A percentile compares a stretch with the other conserved stretches of the same genome.
Evolutionary conservation across 129 eudicot genomes (phyloP).

Genomic region (Saussurea involucrata): DNA sequence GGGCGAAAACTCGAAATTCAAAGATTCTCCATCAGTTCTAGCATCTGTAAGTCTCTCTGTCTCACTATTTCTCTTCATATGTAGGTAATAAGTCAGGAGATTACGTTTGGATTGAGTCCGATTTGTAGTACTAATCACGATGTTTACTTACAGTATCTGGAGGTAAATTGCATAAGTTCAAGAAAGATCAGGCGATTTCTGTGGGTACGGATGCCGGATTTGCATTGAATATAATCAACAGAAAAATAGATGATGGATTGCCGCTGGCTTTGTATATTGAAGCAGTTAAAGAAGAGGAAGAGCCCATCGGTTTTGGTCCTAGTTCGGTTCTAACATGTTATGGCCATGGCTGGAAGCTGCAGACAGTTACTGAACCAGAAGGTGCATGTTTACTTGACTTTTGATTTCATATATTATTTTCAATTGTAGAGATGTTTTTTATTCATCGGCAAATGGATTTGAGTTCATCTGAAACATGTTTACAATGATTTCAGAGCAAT

Average conservation of each 20-base stretch:
- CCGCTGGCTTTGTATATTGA: constrained; percentile 61
- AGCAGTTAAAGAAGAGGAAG: constrained; percentile 77
- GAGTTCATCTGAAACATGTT: not conserved
- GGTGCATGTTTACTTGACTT: constrained; percentile 21
- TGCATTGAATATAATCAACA: constrained; percentile 65
- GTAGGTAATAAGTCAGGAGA: not conserved
- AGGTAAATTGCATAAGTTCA: constrained; percentile 67
- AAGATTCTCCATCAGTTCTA: constrained; percentile 13
- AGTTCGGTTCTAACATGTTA: constrained; percentile 51
- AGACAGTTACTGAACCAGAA: constrained; percentile 51
- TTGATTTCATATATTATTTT: not conserved
- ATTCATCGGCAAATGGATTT: not conserved
- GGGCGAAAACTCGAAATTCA: constrained; percentile 23
- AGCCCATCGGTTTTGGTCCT: constrained; percentile 76
- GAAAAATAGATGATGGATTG: constrained; percentile 34
- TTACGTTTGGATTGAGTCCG: not conserved
- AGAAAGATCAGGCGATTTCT: constrained; percentile 66
- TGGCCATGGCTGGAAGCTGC: constrained; percentile 76
- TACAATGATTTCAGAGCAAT: not conserved
- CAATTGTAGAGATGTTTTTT: not conserved
- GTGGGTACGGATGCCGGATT: constrained; percentile 72
- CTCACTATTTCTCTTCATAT: not conserved
- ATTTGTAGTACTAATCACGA: not conserved
- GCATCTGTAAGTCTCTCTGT: constrained; percentile 31
- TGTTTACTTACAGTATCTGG: constrained; percentile 36